phyloP scores from a whole-genome alignment of 805 yeast species.

The Suhomyces faveliae region DNA sequence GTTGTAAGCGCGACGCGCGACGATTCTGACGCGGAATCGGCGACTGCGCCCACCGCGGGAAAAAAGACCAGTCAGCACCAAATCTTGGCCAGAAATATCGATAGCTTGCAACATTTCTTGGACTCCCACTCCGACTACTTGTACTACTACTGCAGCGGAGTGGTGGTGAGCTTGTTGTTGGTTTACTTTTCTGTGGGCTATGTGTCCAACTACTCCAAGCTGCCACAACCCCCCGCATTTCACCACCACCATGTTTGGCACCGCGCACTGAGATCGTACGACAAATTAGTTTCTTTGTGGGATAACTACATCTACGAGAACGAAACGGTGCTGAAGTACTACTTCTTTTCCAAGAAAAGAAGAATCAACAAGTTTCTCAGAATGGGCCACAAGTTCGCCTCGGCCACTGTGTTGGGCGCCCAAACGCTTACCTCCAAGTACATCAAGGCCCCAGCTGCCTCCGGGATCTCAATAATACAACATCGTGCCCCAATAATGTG shows the following conservation, averaged over 20 bases:
- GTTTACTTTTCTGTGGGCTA: neutral
- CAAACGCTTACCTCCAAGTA: neutral
- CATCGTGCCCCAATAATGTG: neutral
- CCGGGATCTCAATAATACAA: neutral
- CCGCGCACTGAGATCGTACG: neutral
- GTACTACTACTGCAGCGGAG: slow-evolving; percentile 13
- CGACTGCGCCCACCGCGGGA: neutral
- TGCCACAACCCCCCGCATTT: neutral
- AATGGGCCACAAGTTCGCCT: neutral
- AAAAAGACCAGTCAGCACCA: neutral
- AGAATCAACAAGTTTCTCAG: slow-evolving; percentile 3
- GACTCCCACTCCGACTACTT: slow-evolving; percentile 17
- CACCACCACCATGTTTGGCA: neutral
- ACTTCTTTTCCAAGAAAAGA: slow-evolving; percentile 4
- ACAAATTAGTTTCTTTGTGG: neutral
- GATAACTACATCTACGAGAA: slow-evolving; percentile 5
- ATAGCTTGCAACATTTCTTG: slow-evolving; percentile 10
- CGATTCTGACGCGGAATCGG: too few relatives aligned
- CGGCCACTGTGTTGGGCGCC: neutral
- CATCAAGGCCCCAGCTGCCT: neutral
- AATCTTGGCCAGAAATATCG: neutral
- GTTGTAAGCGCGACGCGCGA: too few relatives aligned
- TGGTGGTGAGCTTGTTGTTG: slow-evolving; percentile 2
- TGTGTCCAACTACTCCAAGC: neutral
- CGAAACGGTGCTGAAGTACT: neutral